Evolutionary conservation across 352 stramenopile species (phyloP).

Genomic region (Pythium aquatile): DNA sequence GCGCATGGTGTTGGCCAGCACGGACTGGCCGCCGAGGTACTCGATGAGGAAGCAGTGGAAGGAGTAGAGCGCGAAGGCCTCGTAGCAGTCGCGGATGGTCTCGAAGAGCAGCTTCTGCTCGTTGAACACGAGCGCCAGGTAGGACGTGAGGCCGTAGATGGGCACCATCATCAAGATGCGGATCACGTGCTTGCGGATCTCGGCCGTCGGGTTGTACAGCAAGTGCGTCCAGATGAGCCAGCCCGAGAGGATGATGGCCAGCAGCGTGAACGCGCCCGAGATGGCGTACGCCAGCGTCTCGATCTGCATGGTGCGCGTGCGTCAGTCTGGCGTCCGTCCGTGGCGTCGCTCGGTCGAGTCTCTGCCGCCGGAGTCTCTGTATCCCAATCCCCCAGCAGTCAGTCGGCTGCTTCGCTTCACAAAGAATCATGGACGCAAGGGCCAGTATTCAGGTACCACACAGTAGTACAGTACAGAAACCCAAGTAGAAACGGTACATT

Average conservation of each 20-base stretch:
- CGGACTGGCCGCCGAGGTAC: conserved; percentile 81
- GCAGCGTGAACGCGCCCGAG: conserved; percentile 84
- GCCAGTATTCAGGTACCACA: background rate
- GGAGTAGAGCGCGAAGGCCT: conserved; percentile 93
- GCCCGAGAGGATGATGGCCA: conserved; percentile 77
- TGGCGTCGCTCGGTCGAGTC: background rate
- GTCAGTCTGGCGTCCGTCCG: background rate
- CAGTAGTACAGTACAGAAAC: background rate
- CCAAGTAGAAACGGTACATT: background rate
- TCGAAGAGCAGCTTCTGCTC: conserved; percentile 89
- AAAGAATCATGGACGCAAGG: conserved; percentile 4
- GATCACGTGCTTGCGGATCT: conserved; percentile 91
- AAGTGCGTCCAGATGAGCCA: conserved; percentile 90
- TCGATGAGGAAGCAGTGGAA: conserved; percentile 93
- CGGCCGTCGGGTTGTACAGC: conserved; percentile 77
- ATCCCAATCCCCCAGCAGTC: conserved; percentile 3
- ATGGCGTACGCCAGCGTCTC: conserved; percentile 88
- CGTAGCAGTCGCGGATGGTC: conserved; percentile 91
- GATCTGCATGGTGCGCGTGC: conserved; percentile 59
- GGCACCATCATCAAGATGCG: conserved; percentile 94
- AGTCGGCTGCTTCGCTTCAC: conserved; percentile 1
- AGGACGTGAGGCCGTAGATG: conserved; percentile 91
- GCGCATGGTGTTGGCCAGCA: conserved; percentile 80
- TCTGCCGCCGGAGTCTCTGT: background rate
- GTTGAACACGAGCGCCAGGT: conserved; percentile 89